These are phyloP conservation scores for Pyrenochaeta sp. DNA, from an alignment of 2,329 filamentous ascomycete species.

Conservation along the genomic window DNA sequence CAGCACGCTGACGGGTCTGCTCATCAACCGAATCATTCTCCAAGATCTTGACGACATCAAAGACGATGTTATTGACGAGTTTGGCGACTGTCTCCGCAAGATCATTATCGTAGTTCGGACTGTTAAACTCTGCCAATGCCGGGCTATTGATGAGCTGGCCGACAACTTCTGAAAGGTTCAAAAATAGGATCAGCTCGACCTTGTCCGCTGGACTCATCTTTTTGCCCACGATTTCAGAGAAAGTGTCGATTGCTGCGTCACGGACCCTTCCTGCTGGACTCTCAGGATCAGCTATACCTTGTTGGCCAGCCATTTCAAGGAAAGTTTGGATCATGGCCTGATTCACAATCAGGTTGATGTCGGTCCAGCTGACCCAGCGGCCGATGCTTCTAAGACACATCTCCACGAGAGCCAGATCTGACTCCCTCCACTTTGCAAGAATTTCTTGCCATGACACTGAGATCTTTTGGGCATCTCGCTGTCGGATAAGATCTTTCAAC, in stretches of 20 bases:
- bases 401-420: constrained; percentile 77
- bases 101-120: constrained; percentile 91
- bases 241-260: constrained; percentile 90
- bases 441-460: constrained; percentile 92
- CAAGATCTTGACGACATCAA: constrained; percentile 86
- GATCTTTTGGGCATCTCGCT: constrained; percentile 87
- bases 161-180: constrained; percentile 87
- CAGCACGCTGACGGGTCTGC: constrained; percentile 75
- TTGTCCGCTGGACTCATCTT: constrained; percentile 97
- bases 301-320: constrained; percentile 84
- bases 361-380: constrained; percentile 99
- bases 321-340: constrained; percentile 79
- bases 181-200: constrained; percentile 88
- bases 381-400: constrained; percentile 91
- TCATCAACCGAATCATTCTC: constrained; percentile 73
- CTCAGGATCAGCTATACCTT: constrained; percentile 65
- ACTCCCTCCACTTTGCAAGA: constrained; percentile 75
- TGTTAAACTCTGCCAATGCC: constrained; percentile 78
- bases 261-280: constrained; percentile 76
- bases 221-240: constrained; percentile 95
- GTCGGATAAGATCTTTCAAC: constrained; percentile 88
- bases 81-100: constrained; percentile 94
- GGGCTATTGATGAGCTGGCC: constrained; percentile 85
- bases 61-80: constrained; percentile 87
- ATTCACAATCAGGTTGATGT: constrained; percentile 93